Evolutionary conservation across 2,329 filamentous ascomycete species (phyloP), one percentile per base, ranked within the genome.

Genomic region (Tolypocladium ophioglossoides): DNA sequence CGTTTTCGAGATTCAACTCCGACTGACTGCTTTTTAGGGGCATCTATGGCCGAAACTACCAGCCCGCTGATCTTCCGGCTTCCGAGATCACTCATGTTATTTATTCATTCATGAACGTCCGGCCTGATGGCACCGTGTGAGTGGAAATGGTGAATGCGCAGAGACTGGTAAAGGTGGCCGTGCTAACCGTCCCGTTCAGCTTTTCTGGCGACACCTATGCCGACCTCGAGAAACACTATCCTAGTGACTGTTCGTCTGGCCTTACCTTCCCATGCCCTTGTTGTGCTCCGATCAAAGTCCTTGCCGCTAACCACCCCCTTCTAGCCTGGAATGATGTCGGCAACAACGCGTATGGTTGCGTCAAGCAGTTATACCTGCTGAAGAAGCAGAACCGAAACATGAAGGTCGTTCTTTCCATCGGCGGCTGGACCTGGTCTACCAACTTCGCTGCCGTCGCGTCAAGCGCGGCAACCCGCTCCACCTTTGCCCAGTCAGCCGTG

Each of bases 381-480:
- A 95, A 95, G 72, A 84, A 91, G 68, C 69, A 77, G 55, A 85
- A 95, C 68, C 84, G 89, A 18, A 80, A 89, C 49, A 69, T 95
- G 53, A 95, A 95, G 66, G 77, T 86, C 1, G 74, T 95, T 24
- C 78, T 95, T 4, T 88, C 83, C 50, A 89, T 96, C 59, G 91
- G 91, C 50, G 90, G 91, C 34, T 95, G 87, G 87, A 91, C 87
- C 0, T 94, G 89, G 70, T 90, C 87, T 2, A 73, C 78, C 61
- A 89, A 89, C 67, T 92, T 95, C 65, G 76, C 87, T 1, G 73
- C 74, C 1, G 84, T 85, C 0, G 82, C 85, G 11, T 82, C 81
- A 56, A 86, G 84, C 0, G 76, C 78, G 0, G 70, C 74, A 2
- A 83, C 81, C 18, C 79, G 89, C 18, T 68, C 74, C 38, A 79